phyloP scores from a whole-genome alignment of 1,139 yeast species.

The Groenewaldozyma auringiensis region DNA sequence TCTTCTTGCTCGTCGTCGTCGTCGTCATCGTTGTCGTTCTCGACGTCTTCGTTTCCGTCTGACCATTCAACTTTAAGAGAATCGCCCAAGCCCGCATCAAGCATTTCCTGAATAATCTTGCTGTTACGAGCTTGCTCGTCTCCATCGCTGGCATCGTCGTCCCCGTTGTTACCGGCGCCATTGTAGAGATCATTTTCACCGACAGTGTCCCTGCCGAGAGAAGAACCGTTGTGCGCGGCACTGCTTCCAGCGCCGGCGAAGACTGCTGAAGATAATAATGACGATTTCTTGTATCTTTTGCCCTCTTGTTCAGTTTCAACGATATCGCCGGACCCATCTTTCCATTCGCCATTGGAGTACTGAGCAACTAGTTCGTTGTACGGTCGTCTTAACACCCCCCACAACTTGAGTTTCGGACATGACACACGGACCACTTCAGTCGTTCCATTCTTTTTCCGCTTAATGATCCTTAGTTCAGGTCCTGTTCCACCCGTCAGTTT shows the following conservation, averaged over 20 bases:
- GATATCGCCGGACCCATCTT: constrained; percentile 72
- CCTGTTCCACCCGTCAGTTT: neutral
- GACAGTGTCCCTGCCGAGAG: constrained; percentile 26
- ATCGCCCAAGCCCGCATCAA: constrained; percentile 23
- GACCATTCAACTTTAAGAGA: constrained; percentile 15
- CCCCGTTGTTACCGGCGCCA: constrained; percentile 15
- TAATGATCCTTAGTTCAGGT: constrained; percentile 31
- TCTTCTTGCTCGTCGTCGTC: too few relatives aligned
- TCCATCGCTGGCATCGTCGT: constrained; percentile 16
- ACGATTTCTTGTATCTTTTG: neutral
- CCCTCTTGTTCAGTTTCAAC: constrained; percentile 41
- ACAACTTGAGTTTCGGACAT: constrained; percentile 64
- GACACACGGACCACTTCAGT: constrained; percentile 43
- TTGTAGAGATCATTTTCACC: constrained; percentile 17
- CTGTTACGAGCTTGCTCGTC: constrained; percentile 21
- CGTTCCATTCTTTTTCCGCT: constrained; percentile 46
- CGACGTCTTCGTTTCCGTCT: constrained; percentile 35
- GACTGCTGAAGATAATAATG: too few relatives aligned
- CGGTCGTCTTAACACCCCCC: constrained; percentile 78
- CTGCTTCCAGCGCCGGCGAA: neutral
- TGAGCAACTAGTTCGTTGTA: constrained; percentile 54
- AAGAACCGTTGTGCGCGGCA: neutral
- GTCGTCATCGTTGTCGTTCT: constrained; percentile 19
- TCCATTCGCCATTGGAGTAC: constrained; percentile 67
- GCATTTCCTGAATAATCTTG: constrained; percentile 20